Evolutionary conservation across 2,329 filamentous ascomycete species (phyloP).

Genomic region (Cordyceps cicadae): DNA sequence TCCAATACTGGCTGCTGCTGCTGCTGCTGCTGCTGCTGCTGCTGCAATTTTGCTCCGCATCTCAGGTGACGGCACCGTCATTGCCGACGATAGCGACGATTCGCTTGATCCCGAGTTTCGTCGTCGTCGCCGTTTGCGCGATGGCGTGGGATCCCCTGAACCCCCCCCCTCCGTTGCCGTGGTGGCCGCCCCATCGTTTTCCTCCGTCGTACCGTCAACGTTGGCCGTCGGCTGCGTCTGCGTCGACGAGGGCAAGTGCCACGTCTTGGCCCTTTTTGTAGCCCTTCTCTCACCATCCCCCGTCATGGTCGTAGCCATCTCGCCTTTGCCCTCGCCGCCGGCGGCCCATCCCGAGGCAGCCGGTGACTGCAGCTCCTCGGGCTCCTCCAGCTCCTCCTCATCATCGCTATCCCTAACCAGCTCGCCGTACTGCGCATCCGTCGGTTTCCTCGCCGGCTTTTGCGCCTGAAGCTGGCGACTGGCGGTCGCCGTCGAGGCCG

Average conservation of each 20-base stretch:
- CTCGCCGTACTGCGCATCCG: slow-evolving; percentile 35
- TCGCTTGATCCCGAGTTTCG: slow-evolving; percentile 33
- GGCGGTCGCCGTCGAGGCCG: slow-evolving; percentile 28
- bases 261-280: slow-evolving; percentile 29
- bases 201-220: neutral
- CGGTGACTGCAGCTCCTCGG: slow-evolving; percentile 13
- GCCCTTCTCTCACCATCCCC: slow-evolving; percentile 20
- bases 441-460: slow-evolving; percentile 33
- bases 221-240: neutral
- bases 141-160: slow-evolving; percentile 24
- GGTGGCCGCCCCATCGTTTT: neutral
- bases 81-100: slow-evolving; percentile 33
- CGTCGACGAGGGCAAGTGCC: slow-evolving; percentile 11
- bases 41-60: slow-evolving; percentile 6
- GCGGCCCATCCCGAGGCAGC: neutral
- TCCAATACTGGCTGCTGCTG: neutral
- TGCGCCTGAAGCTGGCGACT: slow-evolving; percentile 34
- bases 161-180: slow-evolving; percentile 13
- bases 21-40: too few species aligned
- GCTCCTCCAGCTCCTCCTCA: slow-evolving; percentile 17
- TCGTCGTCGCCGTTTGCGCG: slow-evolving; percentile 27
- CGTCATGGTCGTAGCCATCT: neutral
- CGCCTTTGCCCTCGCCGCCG: neutral
- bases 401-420: slow-evolving; percentile 36
- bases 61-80: slow-evolving; percentile 33